Evolutionary conservation across 129 eudicot genomes (phyloP).

Genomic region (Ambrosia trifida): DNA sequence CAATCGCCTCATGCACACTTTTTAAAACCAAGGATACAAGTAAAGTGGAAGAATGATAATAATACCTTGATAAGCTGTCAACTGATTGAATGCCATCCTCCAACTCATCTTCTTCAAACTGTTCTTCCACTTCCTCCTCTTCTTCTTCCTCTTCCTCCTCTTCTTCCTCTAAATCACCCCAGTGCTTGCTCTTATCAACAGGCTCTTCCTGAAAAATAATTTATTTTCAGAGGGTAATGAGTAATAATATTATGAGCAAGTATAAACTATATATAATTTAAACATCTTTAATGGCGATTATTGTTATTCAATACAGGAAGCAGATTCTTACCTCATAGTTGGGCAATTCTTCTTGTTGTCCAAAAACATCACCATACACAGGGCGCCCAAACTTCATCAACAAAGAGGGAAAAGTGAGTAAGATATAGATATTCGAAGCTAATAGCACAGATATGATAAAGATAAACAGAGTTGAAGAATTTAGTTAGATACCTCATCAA

Average conservation of each 20-base stretch:
- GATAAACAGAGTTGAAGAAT: neutral
- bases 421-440: neutral
- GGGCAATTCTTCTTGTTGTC: constrained; percentile 80
- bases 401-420: neutral
- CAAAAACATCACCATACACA: constrained; percentile 90
- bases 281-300: neutral
- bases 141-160: constrained; percentile 91
- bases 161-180: constrained; percentile 96
- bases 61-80: constrained; percentile 84
- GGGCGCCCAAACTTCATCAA: constrained; percentile 79
- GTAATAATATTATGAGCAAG: neutral
- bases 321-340: constrained; percentile 58
- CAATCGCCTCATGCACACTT: neutral
- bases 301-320: neutral
- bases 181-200: constrained; percentile 84
- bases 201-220: constrained; percentile 77
- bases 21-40: neutral
- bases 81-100: constrained; percentile 90
- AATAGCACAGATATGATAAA: neutral
- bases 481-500: constrained; percentile 69
- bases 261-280: neutral
- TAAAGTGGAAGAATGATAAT: neutral
- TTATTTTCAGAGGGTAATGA: neutral
- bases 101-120: constrained; percentile 73
- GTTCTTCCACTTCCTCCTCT: constrained; percentile 82